Percentiles rank a stretch among this genome's conserved stretches.
phyloP scores from a whole-genome alignment of 371 early-diverging fungal genomes.

The Mortierella sp. region DNA sequence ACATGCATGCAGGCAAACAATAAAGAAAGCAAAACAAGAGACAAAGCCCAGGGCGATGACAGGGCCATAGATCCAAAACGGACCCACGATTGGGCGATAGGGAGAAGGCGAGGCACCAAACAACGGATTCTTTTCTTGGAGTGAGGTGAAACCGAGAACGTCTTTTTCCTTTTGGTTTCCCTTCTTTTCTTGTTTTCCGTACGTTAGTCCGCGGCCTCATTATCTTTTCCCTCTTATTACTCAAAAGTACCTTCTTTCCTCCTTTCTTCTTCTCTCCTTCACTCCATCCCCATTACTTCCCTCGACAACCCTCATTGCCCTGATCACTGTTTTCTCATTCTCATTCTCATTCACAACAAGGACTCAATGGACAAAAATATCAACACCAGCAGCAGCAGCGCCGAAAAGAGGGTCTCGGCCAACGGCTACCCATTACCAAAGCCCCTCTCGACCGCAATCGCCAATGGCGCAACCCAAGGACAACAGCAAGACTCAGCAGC shows the following conservation, averaged over 20 bases:
- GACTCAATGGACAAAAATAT: background rate
- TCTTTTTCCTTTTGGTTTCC: background rate
- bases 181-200: background rate
- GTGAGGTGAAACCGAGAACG: conserved; percentile 10
- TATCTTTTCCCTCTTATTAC: background rate
- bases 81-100: background rate
- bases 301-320: background rate
- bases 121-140: background rate
- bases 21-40: background rate
- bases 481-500: background rate
- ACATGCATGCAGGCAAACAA: background rate
- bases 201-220: background rate
- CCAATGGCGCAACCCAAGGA: background rate
- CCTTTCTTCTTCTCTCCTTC: background rate
- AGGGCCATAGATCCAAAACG: background rate
- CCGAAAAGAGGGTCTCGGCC: background rate
- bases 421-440: conserved; percentile 22
- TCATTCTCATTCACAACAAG: conserved; percentile 4
- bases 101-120: background rate
- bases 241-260: background rate
- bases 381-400: background rate
- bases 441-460: conserved; percentile 16
- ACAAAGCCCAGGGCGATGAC: background rate
- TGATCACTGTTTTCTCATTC: background rate
- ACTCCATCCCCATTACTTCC: background rate